Base-by-base conservation (phyloP, 140 eudicot species). In the Flaveria floridana region DNA sequence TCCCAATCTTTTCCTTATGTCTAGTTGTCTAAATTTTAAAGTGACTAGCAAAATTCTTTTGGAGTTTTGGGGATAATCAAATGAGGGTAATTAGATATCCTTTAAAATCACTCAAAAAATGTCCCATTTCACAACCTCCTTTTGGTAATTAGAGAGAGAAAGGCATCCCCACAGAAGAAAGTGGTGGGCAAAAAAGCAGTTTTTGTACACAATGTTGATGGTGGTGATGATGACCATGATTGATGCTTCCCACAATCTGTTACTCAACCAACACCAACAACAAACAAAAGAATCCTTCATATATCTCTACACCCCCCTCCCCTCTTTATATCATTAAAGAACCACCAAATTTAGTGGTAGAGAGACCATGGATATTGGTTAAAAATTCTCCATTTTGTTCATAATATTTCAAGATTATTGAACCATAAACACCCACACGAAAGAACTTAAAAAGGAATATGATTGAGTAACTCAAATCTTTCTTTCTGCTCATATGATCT, bases 121-220 rank as follows among this genome's bases (percentile, higher is more conserved):
- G 79, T 72, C 77, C 84, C 84, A 67, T 42, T 72, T 76, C 67
- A 41, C 76, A 41, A 74, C 71, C 63, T 57, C 73, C 82, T 70
- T 81, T 84, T 73, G 66, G 88, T 78, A 84, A 84, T 70, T 81
- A 78, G 65, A 77, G 79, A 73, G 77, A 81, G 79, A 82, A 70
- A 72, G 46, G 71, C 70, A 72, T 79, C 87, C 85, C 80, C 86
- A 3, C 23, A 42, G 73, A 2, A 62, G 79, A 76, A 78, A 48
- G 79, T 80, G 81, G 86, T 78, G 83, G 86, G 75, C 78, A 78
- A 71, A 89, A 88, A 89, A 87, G 92, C 78, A 80, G 82, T 88
- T 90, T 90, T 86, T 88, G 95, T 82, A 84, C 89, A 81, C 87
- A 86, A 82, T 79, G 88, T 79, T 23, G 9, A 65, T 86, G 85